Percentiles rank a stretch among this genome's conserved stretches.
Evolutionary conservation across 2,329 filamentous ascomycete species (phyloP).

Genomic region (Colletotrichum shisoi): DNA sequence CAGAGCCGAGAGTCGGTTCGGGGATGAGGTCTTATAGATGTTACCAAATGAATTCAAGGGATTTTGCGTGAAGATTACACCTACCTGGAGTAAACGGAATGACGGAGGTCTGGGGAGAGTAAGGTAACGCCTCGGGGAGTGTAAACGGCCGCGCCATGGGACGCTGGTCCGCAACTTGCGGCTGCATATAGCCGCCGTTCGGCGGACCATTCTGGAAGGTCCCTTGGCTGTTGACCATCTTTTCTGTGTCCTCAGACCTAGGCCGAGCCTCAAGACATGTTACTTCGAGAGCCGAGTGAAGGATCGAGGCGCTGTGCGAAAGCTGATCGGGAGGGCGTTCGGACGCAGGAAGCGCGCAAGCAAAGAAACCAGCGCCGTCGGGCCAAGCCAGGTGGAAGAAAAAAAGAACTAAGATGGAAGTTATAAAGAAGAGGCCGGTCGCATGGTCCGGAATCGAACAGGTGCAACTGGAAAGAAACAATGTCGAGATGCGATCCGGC

Average conservation of each 20-base stretch:
- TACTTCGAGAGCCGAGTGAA: slow-evolving; percentile 13
- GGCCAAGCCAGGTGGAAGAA: not conserved
- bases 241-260: slow-evolving; percentile 28
- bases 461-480: slow-evolving; percentile 16
- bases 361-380: not conserved
- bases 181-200: slow-evolving; percentile 38
- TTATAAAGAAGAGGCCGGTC: not conserved
- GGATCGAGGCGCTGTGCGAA: slow-evolving; percentile 10
- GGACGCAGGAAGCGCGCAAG: slow-evolving; percentile 10
- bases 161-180: slow-evolving; percentile 30
- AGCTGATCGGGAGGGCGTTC: slow-evolving; percentile 20
- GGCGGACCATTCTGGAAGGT: slow-evolving; percentile 32
- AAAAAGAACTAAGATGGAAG: not conserved
- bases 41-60: not conserved
- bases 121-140: slow-evolving; percentile 80
- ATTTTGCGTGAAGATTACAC: slow-evolving; percentile 39
- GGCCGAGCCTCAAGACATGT: slow-evolving; percentile 30
- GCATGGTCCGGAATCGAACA: slow-evolving; percentile 12
- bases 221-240: slow-evolving; percentile 36
- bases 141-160: slow-evolving; percentile 59
- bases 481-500: slow-evolving; percentile 25
- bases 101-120: slow-evolving; percentile 81
- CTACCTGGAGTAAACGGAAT: slow-evolving; percentile 79
- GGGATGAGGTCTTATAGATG: slow-evolving; percentile 66
- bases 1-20: slow-evolving; percentile 67